phyloP scores from a whole-genome alignment of 2,329 filamentous ascomycete genomes.

The Fusarium incarnatum region DNA sequence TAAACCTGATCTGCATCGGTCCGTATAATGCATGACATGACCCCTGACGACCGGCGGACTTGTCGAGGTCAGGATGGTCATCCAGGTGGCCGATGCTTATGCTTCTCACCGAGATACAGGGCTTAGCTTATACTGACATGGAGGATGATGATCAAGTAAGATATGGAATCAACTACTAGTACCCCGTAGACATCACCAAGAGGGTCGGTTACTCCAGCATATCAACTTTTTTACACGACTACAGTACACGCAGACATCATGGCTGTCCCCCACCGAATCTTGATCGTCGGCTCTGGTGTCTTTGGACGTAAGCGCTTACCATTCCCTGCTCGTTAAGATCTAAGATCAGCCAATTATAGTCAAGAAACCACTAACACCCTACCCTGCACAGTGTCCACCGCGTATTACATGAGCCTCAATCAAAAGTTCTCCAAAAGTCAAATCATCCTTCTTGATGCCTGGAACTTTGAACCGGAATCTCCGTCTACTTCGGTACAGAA shows the following conservation, averaged over 20 bases:
- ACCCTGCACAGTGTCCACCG: background rate
- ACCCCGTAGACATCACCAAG: background rate
- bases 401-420: background rate
- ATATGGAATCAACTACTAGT: slow-evolving; percentile 4
- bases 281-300: slow-evolving; percentile 1
- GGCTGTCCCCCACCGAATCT: background rate
- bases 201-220: background rate
- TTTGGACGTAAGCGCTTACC: background rate
- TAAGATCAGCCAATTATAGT: background rate
- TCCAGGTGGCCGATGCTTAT: background rate
- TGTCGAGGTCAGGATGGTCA: background rate
- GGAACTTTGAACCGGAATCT: background rate
- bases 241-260: background rate
- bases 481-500: background rate
- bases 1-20: background rate
- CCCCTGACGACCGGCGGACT: background rate
- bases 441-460: slow-evolving; percentile 1
- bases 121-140: background rate
- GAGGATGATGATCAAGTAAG: background rate
- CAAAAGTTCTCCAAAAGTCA: background rate
- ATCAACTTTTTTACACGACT: background rate
- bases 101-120: too few relatives aligned
- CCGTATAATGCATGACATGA: slow-evolving; percentile 2
- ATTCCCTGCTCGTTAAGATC: background rate
- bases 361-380: background rate